Conservation (phyloP, 108 stramenopile species). For the Cyclostephanos invisitatus region DNA sequence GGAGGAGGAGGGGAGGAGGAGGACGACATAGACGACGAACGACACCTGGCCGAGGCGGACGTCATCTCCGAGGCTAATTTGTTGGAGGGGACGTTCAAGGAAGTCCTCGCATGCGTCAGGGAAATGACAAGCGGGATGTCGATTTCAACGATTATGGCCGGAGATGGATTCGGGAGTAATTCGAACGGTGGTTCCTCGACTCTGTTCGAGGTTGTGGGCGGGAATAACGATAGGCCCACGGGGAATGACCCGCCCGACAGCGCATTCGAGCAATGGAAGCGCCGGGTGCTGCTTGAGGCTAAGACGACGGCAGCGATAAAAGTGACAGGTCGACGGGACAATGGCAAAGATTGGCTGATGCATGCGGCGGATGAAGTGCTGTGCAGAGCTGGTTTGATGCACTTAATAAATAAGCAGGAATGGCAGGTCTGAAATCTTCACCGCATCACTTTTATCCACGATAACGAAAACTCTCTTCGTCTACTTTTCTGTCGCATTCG, state of each 20-base stretch:
- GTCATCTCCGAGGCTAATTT: slow-evolving; percentile 35
- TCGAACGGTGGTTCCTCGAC: not conserved
- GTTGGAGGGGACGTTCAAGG: slow-evolving; percentile 32
- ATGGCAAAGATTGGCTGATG: slow-evolving; percentile 17
- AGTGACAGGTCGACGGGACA: not conserved
- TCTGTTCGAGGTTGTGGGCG: not conserved
- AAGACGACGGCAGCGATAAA: not conserved
- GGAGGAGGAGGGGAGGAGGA: slow-evolving; percentile 18
- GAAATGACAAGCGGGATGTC: slow-evolving; percentile 17
- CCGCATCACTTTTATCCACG: not conserved
- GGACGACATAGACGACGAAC: slow-evolving; percentile 35
- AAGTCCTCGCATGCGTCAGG: slow-evolving; percentile 16
- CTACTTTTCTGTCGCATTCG: not conserved
- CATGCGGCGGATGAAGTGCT: slow-evolving; percentile 33
- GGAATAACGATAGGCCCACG: not conserved
- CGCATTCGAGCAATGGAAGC: slow-evolving; percentile 35
- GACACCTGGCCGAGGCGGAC: slow-evolving; percentile 27
- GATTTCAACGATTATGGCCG: slow-evolving; percentile 4
- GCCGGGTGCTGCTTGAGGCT: slow-evolving; percentile 13
- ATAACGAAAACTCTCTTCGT: not conserved
- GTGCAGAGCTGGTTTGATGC: not conserved
- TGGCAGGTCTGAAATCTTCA: not conserved
- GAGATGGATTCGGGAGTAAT: not conserved
- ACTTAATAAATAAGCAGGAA: not conserved
- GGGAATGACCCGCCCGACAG: not conserved